Conservation (phyloP, 768 basidiomycete species). For the Lactarius quietus region DNA sequence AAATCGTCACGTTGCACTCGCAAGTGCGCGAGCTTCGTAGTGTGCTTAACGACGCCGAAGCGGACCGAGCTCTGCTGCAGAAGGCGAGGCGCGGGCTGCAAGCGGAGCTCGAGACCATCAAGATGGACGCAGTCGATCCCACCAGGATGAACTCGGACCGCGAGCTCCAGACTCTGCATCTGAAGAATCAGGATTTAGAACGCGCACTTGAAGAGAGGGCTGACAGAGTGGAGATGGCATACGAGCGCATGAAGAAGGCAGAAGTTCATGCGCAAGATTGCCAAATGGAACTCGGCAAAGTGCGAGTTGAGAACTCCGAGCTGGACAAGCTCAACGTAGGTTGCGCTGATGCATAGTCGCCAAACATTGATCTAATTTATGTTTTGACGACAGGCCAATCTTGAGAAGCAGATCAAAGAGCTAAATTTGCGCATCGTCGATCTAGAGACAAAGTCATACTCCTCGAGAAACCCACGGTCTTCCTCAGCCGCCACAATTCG, state of each 20-base stretch:
- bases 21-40: constrained; percentile 80
- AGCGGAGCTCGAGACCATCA: constrained; percentile 77
- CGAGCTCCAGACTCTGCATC: constrained; percentile 68
- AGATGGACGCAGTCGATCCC: constrained; percentile 67
- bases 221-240: constrained; percentile 66
- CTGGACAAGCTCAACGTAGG: constrained; percentile 74
- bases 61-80: constrained; percentile 72
- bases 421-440: constrained; percentile 80
- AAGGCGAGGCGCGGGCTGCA: constrained; percentile 80
- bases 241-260: constrained; percentile 78
- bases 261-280: constrained; percentile 72
- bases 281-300: constrained; percentile 70
- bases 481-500: constrained; percentile 42
- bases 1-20: constrained; percentile 78
- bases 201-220: constrained; percentile 74
- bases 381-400: constrained; percentile 51
- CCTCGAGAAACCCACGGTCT: constrained; percentile 45
- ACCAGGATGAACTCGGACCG: constrained; percentile 67
- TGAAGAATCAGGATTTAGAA: constrained; percentile 81
- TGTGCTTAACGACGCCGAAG: constrained; percentile 82
- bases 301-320: constrained; percentile 77
- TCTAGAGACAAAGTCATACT: constrained; percentile 73
- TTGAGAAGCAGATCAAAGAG: constrained; percentile 86
- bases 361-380: constrained; percentile 3
- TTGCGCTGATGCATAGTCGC: constrained; percentile 23